phyloP scores from a whole-genome alignment of 2,329 filamentous ascomycete species.

The Stachybotrys echinatus region DNA sequence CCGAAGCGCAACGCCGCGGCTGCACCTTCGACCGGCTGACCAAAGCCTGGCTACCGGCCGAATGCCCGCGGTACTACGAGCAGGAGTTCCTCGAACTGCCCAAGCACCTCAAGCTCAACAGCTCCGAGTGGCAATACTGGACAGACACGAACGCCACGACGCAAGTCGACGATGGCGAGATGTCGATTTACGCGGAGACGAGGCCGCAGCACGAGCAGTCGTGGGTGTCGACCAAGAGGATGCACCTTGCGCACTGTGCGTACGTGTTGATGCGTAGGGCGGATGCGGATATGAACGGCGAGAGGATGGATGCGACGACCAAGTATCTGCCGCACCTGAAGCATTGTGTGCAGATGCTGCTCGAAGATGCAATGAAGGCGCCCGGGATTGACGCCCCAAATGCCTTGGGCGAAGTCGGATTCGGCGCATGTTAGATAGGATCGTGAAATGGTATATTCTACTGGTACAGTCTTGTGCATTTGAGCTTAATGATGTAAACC shows the following conservation, averaged over 20 bases:
- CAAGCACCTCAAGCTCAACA: background rate
- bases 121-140: background rate
- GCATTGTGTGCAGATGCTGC: background rate
- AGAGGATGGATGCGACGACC: background rate
- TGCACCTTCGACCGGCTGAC: background rate
- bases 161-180: background rate
- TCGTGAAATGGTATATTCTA: no score
- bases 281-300: background rate
- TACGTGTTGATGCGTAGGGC: background rate
- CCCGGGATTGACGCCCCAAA: background rate
- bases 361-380: background rate
- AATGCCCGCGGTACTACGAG: background rate
- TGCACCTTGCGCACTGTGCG: background rate
- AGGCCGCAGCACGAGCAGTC: background rate
- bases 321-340: background rate
- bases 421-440: background rate
- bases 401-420: background rate
- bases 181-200: background rate
- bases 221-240: background rate
- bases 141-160: background rate
- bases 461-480: no score
- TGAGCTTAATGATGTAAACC: no score
- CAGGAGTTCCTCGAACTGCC: background rate
- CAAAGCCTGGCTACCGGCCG: background rate
- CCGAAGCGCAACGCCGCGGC: background rate